Evolutionary conservation across 106 monocot genomes (phyloP), one percentile per base, ranked within the genome.

Genomic region (Cymbidium sinense): DNA sequence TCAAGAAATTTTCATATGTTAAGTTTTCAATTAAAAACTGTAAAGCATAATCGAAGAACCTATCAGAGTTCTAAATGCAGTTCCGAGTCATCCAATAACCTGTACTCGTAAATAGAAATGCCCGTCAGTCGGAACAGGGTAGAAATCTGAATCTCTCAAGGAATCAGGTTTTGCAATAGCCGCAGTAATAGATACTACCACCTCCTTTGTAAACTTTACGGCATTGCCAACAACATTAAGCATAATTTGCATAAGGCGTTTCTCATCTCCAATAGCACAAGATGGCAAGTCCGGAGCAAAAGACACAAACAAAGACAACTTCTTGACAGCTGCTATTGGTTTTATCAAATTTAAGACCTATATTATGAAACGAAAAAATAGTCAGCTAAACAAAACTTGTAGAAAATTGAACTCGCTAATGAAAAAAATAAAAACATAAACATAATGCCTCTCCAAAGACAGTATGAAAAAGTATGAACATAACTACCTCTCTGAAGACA

Each of bases 291-390:
- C 93, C 19, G n/a, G n/a, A 86, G 88, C 61, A 81, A 93, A 69
- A 36, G 79, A 81, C 61, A 90, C 70, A n/a, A 52, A 55, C 10
- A 96, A 25, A 29, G 83, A 80, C 21, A 96, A 70, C 70, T 79
- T 89, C 73, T 96, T 96, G 33, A 93, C 81, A 33, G 87, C 91
- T 39, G 93, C 93, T 75, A 96, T 88, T 34, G 96, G 93, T 43
- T 94, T 93, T 80, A 96, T 93, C 58, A 93, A 81, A 85, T 90
- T 88, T 70, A 93, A 74, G n/a, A 93, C 93, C 96, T 96, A 69
- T 37, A 86, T 69, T 20, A 39, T 30, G 77, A 75, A 75, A 69
- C 31, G 50, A 54, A 15, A 77, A 84, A 35, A 39, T 76, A 10
- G 80, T 61, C 37, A 85, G 64, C n/a, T 23, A 75, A 79, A 1